A percentile compares a stretch with the other conserved stretches of the same genome.
phyloP scores from a whole-genome alignment of 2,329 filamentous ascomycete species.

The Fusarium nygamai region DNA sequence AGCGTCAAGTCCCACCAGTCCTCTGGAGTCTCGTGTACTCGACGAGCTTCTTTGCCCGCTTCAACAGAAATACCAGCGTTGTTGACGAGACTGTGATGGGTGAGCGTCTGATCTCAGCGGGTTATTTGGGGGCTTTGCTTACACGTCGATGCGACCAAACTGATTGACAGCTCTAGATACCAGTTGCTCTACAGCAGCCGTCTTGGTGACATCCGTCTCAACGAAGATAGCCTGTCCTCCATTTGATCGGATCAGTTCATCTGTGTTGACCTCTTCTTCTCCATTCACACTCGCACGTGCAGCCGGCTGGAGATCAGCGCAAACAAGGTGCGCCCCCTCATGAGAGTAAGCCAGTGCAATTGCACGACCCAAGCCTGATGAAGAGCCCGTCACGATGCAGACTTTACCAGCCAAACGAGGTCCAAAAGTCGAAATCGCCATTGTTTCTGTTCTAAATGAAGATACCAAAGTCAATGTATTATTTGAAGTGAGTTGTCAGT shows the following conservation, averaged over 20 bases:
- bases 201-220: slow-evolving; percentile 54
- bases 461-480: no score
- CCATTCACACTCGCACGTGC: slow-evolving; percentile 41
- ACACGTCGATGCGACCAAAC: slow-evolving; percentile 40
- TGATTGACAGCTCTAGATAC: slow-evolving; percentile 40
- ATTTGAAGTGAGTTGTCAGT: not conserved
- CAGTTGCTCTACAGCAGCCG: slow-evolving; percentile 49
- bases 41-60: slow-evolving; percentile 45
- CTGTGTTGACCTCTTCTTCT: slow-evolving; percentile 43
- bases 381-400: slow-evolving; percentile 58
- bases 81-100: slow-evolving; percentile 46
- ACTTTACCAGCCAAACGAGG: slow-evolving; percentile 39
- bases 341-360: slow-evolving; percentile 56
- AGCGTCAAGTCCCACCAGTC: slow-evolving; percentile 56
- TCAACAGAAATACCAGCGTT: slow-evolving; percentile 56
- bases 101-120: slow-evolving; percentile 19
- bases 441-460: not conserved
- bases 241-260: slow-evolving; percentile 48
- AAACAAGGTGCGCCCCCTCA: slow-evolving; percentile 55
- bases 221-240: slow-evolving; percentile 55
- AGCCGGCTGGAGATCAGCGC: slow-evolving; percentile 50
- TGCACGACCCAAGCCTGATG: slow-evolving; percentile 57
- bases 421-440: not conserved
- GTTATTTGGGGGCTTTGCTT: slow-evolving; percentile 4
- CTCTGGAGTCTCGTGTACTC: slow-evolving; percentile 58